phyloP scores from a whole-genome alignment of 139 green algal species.

The Chlorella ohadii region DNA sequence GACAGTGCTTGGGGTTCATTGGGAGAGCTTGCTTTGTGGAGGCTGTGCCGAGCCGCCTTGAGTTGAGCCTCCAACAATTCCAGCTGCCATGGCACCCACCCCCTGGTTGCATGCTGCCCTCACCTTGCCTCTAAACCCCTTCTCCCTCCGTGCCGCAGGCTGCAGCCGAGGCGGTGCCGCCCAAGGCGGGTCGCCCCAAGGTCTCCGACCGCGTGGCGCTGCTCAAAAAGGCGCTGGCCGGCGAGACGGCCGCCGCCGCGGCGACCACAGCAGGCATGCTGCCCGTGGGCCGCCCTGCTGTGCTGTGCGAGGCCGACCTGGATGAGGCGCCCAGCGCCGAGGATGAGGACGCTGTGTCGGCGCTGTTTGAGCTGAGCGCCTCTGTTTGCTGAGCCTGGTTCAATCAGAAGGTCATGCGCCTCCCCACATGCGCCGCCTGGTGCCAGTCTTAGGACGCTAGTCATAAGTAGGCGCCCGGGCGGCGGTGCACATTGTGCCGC shows the following conservation, averaged over 20 bases:
- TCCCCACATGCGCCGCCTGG: too few species aligned
- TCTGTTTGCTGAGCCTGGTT: background rate
- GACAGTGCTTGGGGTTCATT: background rate
- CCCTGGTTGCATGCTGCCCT: background rate
- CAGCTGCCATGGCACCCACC: background rate
- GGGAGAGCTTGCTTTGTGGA: too few species aligned
- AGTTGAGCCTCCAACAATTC: too few species aligned
- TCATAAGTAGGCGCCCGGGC: too few species aligned
- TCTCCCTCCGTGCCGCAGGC: background rate
- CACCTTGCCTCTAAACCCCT: background rate
- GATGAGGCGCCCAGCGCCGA: background rate
- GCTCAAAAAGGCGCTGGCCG: slow-evolving; percentile 35
- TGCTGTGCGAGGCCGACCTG: background rate
- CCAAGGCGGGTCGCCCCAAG: background rate
- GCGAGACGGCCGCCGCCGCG: background rate
- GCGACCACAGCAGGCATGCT: background rate
- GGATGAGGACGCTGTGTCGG: slow-evolving; percentile 43
- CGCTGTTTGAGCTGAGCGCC: slow-evolving; percentile 44
- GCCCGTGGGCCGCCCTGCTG: background rate
- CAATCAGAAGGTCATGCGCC: background rate
- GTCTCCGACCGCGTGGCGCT: slow-evolving; percentile 29
- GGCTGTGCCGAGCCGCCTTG: too few species aligned
- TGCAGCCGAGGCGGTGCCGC: background rate
- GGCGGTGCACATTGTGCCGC: too few species aligned
- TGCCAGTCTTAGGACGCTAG: background rate